These are phyloP conservation scores for Auricularia sp. DNA, from an alignment of 768 basidiomycete species.

Conservation along the genomic window DNA sequence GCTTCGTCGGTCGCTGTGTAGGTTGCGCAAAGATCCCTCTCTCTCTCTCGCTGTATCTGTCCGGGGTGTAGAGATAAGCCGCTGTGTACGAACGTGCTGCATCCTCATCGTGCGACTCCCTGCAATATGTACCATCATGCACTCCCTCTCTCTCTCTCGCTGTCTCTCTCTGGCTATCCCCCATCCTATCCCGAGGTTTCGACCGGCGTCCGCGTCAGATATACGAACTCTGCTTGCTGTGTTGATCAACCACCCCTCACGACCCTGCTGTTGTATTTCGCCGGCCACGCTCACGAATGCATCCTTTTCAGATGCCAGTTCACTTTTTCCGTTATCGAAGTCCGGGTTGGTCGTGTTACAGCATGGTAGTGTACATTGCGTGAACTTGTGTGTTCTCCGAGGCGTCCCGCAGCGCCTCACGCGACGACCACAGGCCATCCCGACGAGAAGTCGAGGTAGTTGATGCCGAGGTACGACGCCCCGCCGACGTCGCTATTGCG, in stretches of 20 bases:
- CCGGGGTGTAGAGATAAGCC: neutral
- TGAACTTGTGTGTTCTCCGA: too few relatives aligned
- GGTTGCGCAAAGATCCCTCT: neutral
- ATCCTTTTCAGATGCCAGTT: too few relatives aligned
- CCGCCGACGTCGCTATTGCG: neutral
- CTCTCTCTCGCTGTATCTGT: neutral
- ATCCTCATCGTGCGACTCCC: neutral
- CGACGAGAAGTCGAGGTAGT: neutral
- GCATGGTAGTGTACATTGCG: too few relatives aligned
- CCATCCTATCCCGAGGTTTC: too few relatives aligned
- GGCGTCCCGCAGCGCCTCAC: too few relatives aligned
- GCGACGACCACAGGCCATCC: neutral
- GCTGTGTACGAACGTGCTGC: neutral
- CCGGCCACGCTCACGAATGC: too few relatives aligned
- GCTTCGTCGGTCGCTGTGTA: neutral
- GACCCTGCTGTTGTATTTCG: too few relatives aligned
- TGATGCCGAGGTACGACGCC: neutral
- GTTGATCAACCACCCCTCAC: too few relatives aligned
- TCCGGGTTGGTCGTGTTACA: too few relatives aligned
- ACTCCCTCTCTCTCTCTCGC: neutral
- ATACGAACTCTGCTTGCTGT: too few relatives aligned
- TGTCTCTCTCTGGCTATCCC: neutral
- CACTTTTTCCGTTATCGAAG: too few relatives aligned
- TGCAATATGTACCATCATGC: neutral
- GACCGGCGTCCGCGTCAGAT: too few relatives aligned